Conservation (phyloP, 1,139 yeast species). For the Debaryomyces singareniensis region DNA sequence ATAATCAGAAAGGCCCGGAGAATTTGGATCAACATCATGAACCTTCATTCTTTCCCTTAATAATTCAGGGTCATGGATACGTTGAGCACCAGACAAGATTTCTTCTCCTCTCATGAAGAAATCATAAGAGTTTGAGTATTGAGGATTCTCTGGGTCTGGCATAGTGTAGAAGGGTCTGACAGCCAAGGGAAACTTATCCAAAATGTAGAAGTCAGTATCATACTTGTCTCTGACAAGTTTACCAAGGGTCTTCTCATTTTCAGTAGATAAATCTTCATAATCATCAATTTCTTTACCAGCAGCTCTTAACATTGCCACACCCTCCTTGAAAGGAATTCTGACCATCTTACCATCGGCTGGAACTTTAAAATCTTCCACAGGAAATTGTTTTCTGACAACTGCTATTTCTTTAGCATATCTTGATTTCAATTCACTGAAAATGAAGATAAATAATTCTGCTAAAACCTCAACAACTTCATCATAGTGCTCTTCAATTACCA, state of each 20-base stretch:
- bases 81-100: slow-evolving; percentile 97
- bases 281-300: slow-evolving; percentile 82
- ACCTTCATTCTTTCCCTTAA: slow-evolving; percentile 74
- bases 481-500: slow-evolving; percentile 97
- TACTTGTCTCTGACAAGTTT: slow-evolving; percentile 86
- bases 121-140: slow-evolving; percentile 92
- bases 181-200: slow-evolving; percentile 96
- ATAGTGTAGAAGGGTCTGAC: slow-evolving; percentile 98
- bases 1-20: slow-evolving; percentile 83
- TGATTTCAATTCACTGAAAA: slow-evolving; percentile 73
- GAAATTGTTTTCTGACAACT: slow-evolving; percentile 87
- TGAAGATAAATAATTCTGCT: slow-evolving; percentile 81
- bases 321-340: slow-evolving; percentile 83
- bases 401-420: slow-evolving; percentile 84
- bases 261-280: slow-evolving; percentile 86
- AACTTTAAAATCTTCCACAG: slow-evolving; percentile 93
- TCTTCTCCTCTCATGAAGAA: slow-evolving; percentile 99
- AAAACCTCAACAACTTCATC: slow-evolving; percentile 86
- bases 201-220: slow-evolving; percentile 94
- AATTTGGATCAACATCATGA: slow-evolving; percentile 75
- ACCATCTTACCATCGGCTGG: slow-evolving; percentile 91
- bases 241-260: slow-evolving; percentile 90
- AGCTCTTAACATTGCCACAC: slow-evolving; percentile 74
- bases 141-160: slow-evolving; percentile 92
- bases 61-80: slow-evolving; percentile 89